Evolutionary conservation across 2,329 filamentous ascomycete genomes (phyloP).

Genomic region (Alternaria rosae): DNA sequence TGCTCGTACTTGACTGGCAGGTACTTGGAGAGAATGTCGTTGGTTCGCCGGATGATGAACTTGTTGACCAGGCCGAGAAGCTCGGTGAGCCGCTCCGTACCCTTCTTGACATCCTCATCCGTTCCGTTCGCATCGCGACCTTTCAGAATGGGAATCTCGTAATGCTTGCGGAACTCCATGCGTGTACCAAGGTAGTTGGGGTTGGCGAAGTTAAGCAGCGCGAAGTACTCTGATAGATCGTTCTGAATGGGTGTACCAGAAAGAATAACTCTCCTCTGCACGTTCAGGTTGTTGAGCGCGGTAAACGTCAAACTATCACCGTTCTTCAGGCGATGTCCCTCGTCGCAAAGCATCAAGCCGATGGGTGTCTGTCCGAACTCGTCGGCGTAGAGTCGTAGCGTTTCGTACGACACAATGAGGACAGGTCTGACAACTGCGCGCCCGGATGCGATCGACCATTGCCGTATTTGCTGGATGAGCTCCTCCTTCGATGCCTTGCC

Average conservation of each 20-base stretch:
- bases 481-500: conserved; percentile 97
- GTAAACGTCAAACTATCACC: conserved; percentile 95
- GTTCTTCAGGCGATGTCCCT: conserved; percentile 96
- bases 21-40: conserved; percentile 98
- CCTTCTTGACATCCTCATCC: conserved; percentile 80
- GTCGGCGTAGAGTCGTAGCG: conserved; percentile 86
- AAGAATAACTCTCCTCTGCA: conserved; percentile 88
- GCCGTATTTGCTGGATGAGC: conserved; percentile 84
- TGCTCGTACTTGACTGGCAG: conserved; percentile 98
- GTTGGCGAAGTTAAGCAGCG: conserved; percentile 95
- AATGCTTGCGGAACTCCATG: conserved; percentile 90
- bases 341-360: conserved; percentile 91
- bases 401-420: conserved; percentile 98
- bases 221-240: conserved; percentile 97
- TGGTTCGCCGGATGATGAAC: conserved; percentile 96
- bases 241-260: conserved; percentile 98
- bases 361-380: conserved; percentile 90
- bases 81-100: conserved; percentile 82
- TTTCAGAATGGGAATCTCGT: conserved; percentile 88
- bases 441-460: conserved; percentile 94
- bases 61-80: conserved; percentile 90
- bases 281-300: conserved; percentile 87
- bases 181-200: conserved; percentile 88
- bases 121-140: conserved; percentile 90
- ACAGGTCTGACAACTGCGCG: conserved; percentile 88